Evolutionary conservation across 352 stramenopile genomes (phyloP), one percentile per base, ranked within the genome.

Genomic region (Phytopythium aichiense): DNA sequence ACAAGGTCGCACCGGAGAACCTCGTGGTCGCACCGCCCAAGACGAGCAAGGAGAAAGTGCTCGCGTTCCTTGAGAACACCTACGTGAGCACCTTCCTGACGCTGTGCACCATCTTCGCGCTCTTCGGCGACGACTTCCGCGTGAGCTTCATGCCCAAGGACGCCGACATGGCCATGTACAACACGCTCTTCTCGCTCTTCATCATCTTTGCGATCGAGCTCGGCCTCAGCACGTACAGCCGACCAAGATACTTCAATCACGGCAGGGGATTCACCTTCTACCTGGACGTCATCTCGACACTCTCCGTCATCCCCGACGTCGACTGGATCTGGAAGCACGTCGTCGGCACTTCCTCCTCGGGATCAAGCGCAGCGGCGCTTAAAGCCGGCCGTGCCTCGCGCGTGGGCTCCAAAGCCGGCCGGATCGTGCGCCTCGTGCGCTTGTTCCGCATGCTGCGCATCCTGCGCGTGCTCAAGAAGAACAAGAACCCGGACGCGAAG

Each of bases 261-360:
- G 84, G 85, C 1, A 61, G 73, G 13, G 79, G 82, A 2, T 95
- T 95, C 58, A 87, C 79, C 3, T 98, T 98, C 66, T 98, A 96
- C 73, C 69, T 98, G 54, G 95, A 98, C 68, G 67, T 97, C 35
- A 84, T 98, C 37, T 96, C 95, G 37, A 98, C 92, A 18, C 53
- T 98, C 20, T 98, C 92, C 8, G 82, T 98, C 31, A 84, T 97
- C n/a, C 82, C 92, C 1, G 94, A 98, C 56, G 76, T 97, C 28
- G 81, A 85, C 9, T 94, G 85, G 83, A 87, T 96, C 38, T 94
- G 87, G 80, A 71, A 71, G 0, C 64, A 86, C 20, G 69, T 95
- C 30, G 70, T 90, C 3, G 72, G 71, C 4, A 67, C 71, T 0
- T 66, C 64, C 6, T 70, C 72, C 0, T 66, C 60, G 0, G 71